These are phyloP conservation scores for Rubia tinctorum DNA, from an alignment of 305 asterid genomes.

Conservation along the genomic window DNA sequence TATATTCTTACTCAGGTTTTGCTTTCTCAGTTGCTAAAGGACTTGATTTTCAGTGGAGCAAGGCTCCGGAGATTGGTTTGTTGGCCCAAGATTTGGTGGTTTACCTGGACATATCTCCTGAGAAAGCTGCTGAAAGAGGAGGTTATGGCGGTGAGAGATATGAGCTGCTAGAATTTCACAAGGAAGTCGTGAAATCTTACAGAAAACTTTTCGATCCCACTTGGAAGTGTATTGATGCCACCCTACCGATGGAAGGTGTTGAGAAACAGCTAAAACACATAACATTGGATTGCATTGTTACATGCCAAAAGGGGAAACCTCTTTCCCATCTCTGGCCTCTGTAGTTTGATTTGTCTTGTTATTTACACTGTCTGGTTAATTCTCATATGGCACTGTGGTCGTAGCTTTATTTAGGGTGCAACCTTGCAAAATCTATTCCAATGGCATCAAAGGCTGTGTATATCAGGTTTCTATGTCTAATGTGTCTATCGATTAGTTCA, in stretches of 20 bases:
- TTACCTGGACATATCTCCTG: slow-evolving; percentile 89
- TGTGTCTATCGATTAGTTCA: background rate
- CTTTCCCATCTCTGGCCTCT: slow-evolving; percentile 30
- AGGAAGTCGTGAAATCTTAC: slow-evolving; percentile 57
- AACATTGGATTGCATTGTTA: slow-evolving; percentile 20
- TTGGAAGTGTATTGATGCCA: slow-evolving; percentile 62
- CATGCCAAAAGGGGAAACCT: slow-evolving; percentile 43
- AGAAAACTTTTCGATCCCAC: slow-evolving; percentile 49
- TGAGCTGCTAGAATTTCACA: slow-evolving; percentile 95
- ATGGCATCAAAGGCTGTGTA: background rate
- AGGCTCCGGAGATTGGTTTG: slow-evolving; percentile 88
- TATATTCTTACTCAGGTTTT: slow-evolving; percentile 91
- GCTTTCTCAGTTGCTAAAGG: slow-evolving; percentile 98
- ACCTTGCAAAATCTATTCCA: background rate
- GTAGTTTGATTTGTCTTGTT: background rate
- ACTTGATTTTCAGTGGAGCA: slow-evolving; percentile 86
- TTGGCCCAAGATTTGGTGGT: slow-evolving; percentile 85
- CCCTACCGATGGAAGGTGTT: slow-evolving; percentile 28
- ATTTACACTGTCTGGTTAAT: background rate
- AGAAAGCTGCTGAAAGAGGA: slow-evolving; percentile 93
- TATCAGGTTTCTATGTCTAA: background rate
- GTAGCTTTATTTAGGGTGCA: background rate
- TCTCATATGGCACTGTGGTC: background rate
- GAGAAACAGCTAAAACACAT: slow-evolving; percentile 23
- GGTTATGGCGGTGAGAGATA: slow-evolving; percentile 94